phyloP scores from a whole-genome alignment of 345 rosid genomes.

The Eucalyptus polybractea region DNA sequence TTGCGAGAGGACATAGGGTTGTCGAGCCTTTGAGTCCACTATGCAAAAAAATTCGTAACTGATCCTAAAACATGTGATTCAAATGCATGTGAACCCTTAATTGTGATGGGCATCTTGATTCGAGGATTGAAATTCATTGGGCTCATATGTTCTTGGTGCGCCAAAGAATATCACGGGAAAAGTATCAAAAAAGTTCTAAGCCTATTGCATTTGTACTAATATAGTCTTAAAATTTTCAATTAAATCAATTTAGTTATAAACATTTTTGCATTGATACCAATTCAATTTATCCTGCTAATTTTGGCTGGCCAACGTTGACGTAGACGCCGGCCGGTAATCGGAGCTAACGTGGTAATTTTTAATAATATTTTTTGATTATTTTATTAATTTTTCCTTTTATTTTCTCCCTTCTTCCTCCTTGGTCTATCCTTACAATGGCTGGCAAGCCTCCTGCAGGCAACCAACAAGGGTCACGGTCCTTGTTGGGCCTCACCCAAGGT shows the following conservation, averaged over 20 bases:
- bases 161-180: background rate
- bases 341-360: too few relatives aligned
- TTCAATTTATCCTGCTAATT: too few relatives aligned
- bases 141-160: background rate
- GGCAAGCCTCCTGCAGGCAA: fast-evolving
- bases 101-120: background rate
- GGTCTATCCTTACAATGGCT: fast-evolving
- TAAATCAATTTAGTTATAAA: too few relatives aligned
- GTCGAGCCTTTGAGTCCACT: background rate
- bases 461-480: fast-evolving
- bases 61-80: fast-evolving
- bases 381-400: too few relatives aligned
- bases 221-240: fast-evolving
- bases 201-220: fast-evolving
- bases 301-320: fast-evolving
- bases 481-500: too few relatives aligned
- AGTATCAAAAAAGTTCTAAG: fast-evolving
- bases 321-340: fast-evolving
- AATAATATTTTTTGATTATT: too few relatives aligned
- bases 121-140: fast-evolving
- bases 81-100: background rate
- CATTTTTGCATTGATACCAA: fast-evolving
- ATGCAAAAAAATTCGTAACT: too few relatives aligned
- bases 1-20: background rate
- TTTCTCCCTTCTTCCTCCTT: too few relatives aligned